Evolutionary conservation across 106 monocot genomes (phyloP), one percentile per base, ranked within the genome.

Genomic region (Alisma plantagoaquatica): DNA sequence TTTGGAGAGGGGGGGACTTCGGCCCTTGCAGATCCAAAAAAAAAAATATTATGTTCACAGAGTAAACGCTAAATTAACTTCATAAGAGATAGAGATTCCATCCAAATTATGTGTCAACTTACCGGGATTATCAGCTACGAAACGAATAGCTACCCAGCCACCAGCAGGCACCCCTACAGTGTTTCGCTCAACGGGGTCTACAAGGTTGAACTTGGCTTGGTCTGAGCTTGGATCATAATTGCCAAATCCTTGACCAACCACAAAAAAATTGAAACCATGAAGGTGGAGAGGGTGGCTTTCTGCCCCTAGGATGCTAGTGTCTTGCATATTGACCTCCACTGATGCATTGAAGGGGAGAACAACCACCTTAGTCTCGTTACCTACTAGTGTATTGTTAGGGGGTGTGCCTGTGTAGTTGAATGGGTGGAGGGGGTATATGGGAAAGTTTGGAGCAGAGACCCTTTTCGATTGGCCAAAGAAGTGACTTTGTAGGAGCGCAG

Each of bases 111-210:
- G n/a, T n/a, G n/a, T n/a, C n/a, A n/a, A n/a, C 31, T 48, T 23
- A 88, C 88, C 82, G 57, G 88, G 88, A 49, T 88, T 88, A 28
- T 88, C 22, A 15, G 88, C 82, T 0, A 48, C 51, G 70, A 88
- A 88, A 1, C 88, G 61, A 41, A 88, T 83, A 21, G 83, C 88
- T 0, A 79, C 82, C 88, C 88, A 88, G 1, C 88, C 88, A 1
- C 79, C 82, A 14, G 59, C 43, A 0, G 88, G 83, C 12, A 88
- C 83, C 2, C 65, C 73, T 24, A 88, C 62, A 14, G 88, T 88
- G 65, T 88, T 88, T 58, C 88, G 56, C 43, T 56, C 60, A 27
- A 67, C 76, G 9, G 88, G 88, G 32, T 83, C 24, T 0, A 75
- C 64, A 60, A 88, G 54, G 35, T 88, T 88, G 53, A 66, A 88